Conservation (phyloP, 495 filamentous ascomycete species). For the Aspergillus affinis region DNA sequence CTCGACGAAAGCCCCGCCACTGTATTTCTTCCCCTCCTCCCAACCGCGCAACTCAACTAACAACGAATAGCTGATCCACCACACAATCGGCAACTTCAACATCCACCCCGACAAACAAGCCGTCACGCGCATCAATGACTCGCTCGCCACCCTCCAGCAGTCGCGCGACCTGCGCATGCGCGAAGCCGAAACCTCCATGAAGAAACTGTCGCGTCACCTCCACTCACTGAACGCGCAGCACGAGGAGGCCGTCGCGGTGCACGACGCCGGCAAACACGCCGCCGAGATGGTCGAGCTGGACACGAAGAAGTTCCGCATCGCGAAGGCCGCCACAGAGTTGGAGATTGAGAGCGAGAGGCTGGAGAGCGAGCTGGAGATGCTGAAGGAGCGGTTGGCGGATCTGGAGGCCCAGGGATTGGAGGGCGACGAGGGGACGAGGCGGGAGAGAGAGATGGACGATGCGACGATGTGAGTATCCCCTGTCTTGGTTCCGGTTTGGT, state of each 20-base stretch:
- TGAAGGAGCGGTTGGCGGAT: constrained; percentile 74
- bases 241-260: constrained; percentile 63
- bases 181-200: constrained; percentile 68
- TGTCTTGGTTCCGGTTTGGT: not conserved
- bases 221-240: constrained; percentile 67
- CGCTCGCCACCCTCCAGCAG: constrained; percentile 72
- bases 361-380: constrained; percentile 73
- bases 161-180: constrained; percentile 73
- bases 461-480: constrained; percentile 41
- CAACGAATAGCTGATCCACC: constrained; percentile 73
- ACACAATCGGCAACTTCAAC: constrained; percentile 93
- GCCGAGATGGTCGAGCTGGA: constrained; percentile 79
- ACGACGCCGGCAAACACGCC: constrained; percentile 76
- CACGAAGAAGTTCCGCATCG: constrained; percentile 90
- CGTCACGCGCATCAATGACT: constrained; percentile 82
- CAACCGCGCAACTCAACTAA: not conserved
- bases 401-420: constrained; percentile 78
- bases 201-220: constrained; percentile 71
- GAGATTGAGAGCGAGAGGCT: constrained; percentile 91
- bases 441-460: constrained; percentile 62
- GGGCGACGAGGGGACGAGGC: constrained; percentile 54
- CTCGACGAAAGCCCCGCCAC: constrained; percentile 93
- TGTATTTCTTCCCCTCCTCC: constrained; percentile 46
- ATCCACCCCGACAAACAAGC: constrained; percentile 82
- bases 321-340: constrained; percentile 81